Conservation (phyloP, 2,329 filamentous ascomycete species). For the Calonectria leucothoes region DNA sequence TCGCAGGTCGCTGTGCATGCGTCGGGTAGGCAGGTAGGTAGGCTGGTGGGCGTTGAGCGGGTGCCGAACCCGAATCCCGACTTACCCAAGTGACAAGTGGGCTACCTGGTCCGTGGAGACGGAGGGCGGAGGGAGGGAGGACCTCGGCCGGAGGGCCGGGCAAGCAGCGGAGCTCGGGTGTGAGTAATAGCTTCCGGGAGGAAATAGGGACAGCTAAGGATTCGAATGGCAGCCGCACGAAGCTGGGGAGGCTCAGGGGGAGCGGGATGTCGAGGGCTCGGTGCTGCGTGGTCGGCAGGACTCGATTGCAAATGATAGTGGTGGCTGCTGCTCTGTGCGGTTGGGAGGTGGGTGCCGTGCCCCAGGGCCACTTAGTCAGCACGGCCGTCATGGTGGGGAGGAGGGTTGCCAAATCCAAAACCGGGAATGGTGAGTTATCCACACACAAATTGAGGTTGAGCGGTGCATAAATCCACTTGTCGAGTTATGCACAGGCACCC, state of each 20-base stretch:
- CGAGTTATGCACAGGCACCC: slow-evolving; percentile 4
- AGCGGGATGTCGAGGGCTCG: slow-evolving; percentile 1
- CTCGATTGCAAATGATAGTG: slow-evolving; percentile 27
- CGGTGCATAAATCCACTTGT: not conserved
- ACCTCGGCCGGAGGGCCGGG: slow-evolving; percentile 26
- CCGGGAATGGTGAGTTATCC: slow-evolving; percentile 8
- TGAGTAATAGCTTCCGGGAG: slow-evolving; percentile 13
- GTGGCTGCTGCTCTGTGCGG: slow-evolving; percentile 24
- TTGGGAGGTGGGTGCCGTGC: slow-evolving; percentile 22
- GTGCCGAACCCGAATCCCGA: slow-evolving; percentile 29
- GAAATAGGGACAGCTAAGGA: slow-evolving; percentile 2
- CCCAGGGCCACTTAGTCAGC: slow-evolving; percentile 21
- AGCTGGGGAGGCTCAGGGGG: slow-evolving; percentile 2
- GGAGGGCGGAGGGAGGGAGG: slow-evolving; percentile 26
- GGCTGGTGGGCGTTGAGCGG: slow-evolving; percentile 17
- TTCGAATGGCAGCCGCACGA: slow-evolving; percentile 12
- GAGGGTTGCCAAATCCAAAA: not conserved
- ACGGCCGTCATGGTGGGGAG: slow-evolving; percentile 1
- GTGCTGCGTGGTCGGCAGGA: slow-evolving; percentile 16
- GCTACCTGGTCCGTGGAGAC: slow-evolving; percentile 30
- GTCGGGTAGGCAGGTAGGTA: not conserved
- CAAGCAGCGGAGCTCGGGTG: slow-evolving; percentile 13
- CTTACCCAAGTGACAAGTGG: slow-evolving; percentile 40
- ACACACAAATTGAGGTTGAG: not conserved
- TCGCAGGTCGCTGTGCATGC: not conserved